These are phyloP conservation scores for Urochloa ruziziensis DNA, from an alignment of 176 grass and related monocot genomes.

Conservation along the genomic window DNA sequence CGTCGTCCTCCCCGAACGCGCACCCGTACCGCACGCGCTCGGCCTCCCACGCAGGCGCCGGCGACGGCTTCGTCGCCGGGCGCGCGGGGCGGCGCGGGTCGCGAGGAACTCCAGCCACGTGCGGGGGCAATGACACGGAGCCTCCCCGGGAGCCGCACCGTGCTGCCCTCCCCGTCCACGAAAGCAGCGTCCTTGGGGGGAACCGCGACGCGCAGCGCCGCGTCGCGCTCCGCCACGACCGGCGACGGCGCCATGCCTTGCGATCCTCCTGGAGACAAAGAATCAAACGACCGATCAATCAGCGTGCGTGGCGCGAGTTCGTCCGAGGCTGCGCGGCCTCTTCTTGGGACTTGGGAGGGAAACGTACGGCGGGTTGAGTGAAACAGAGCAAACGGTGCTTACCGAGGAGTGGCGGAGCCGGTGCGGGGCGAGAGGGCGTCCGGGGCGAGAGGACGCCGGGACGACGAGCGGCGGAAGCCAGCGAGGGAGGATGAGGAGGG, in stretches of 20 bases:
- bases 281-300: neutral
- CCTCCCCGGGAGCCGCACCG: neutral
- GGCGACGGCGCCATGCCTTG: neutral
- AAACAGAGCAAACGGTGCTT: neutral
- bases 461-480: neutral
- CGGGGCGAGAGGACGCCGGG: neutral
- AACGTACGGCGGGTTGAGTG: neutral
- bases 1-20: constrained; percentile 44
- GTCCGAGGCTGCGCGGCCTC: neutral
- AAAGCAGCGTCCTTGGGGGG: neutral
- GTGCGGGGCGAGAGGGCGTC: neutral
- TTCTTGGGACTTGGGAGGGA: neutral
- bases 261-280: neutral
- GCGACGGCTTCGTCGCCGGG: neutral
- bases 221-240: neutral
- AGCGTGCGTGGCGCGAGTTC: neutral
- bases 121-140: constrained; percentile 20
- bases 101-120: constrained; percentile 34
- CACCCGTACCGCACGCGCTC: constrained; percentile 23
- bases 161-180: neutral
- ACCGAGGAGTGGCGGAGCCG: neutral
- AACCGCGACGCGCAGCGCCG: neutral
- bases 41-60: neutral
- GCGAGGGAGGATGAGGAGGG: neutral
- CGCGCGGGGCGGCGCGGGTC: neutral